phyloP scores from a whole-genome alignment of 2,329 filamentous ascomycete species.

The Penicillium sclerotigenum region DNA sequence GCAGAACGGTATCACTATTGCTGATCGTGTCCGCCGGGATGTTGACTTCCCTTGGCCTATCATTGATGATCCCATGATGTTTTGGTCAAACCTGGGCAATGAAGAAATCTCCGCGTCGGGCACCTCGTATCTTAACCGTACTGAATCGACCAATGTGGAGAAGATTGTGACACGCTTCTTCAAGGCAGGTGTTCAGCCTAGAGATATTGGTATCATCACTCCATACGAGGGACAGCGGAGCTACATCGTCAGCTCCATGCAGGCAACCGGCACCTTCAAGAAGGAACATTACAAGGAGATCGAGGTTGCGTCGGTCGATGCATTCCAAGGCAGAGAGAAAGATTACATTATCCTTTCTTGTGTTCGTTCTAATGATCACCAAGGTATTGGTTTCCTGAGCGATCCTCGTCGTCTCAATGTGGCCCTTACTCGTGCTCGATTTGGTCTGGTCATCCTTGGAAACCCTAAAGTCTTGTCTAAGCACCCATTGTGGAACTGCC shows the following conservation, averaged over 20 bases:
- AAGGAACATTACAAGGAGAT: constrained; percentile 99
- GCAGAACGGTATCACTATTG: constrained; percentile 91
- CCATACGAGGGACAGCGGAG: constrained; percentile 98
- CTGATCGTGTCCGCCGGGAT: constrained; percentile 82
- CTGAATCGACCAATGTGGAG: constrained; percentile 94
- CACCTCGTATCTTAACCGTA: constrained; percentile 96
- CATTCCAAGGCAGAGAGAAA: constrained; percentile 98
- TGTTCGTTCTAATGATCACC: constrained; percentile 96
- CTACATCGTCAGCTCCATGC: constrained; percentile 99
- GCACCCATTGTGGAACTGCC: constrained; percentile 95
- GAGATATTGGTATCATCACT: constrained; percentile 94
- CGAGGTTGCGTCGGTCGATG: constrained; percentile 95
- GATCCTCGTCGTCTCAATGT: constrained; percentile 97
- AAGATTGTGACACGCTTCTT: constrained; percentile 99
- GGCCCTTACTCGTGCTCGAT: constrained; percentile 93
- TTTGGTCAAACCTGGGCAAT: constrained; percentile 97
- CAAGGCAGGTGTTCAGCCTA: constrained; percentile 93
- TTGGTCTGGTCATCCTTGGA: constrained; percentile 90
- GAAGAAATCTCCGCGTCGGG: constrained; percentile 98
- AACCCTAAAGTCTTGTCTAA: constrained; percentile 98
- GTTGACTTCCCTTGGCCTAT: constrained; percentile 99
- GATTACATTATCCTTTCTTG: constrained; percentile 98
- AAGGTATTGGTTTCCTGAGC: constrained; percentile 97
- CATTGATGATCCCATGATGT: constrained; percentile 96
- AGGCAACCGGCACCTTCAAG: constrained; percentile 93